Base-by-base conservation (phyloP, 163 green algal genomes). In the Chlorella variabilis region DNA sequence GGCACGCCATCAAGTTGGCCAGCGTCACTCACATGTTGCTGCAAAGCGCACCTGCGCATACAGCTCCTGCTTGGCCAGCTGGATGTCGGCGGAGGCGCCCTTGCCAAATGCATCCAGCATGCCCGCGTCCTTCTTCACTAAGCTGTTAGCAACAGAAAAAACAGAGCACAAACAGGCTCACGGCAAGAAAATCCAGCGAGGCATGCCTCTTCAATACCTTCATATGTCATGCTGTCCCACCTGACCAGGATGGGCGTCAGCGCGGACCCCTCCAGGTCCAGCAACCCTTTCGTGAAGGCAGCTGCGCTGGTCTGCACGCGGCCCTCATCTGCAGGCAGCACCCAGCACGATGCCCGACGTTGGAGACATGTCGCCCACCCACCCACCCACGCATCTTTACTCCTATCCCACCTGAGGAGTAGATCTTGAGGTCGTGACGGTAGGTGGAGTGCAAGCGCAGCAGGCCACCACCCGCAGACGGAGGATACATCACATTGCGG, bases 361-460 rank as follows among this genome's bases (percentile, higher is more conserved):
- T 3, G 8, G 9, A n/a, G n/a, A n/a, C n/a, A n/a, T n/a, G n/a
- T n/a, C n/a, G n/a, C n/a, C n/a, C n/a, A n/a, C n/a, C n/a, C n/a
- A n/a, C n/a, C n/a, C n/a, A n/a, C n/a, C n/a, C n/a, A n/a, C n/a
- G n/a, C n/a, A n/a, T n/a, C n/a, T n/a, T n/a, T n/a, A n/a, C 27
- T 6, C 20, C 27, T 9, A 25, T 34, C 51, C 9, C 15, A 82
- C 76, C 96, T 2, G 91, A 97, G 45, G 91, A 97, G 90, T 99
- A 99, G 84, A 99, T 98, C 85, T 99, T 99, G 63, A 99, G 91
- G 90, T 99, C 97, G 68, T 99, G 97, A 59, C 97, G 93, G 90
- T 99, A 99, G 15, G 97, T 99, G 56, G 90, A 97, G 91, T 99
- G 96, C 78, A 99, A 91, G 69, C 96, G 92, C 78, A 99, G 90